Base-by-base conservation (phyloP, 139 green algal species). In the Tetraselmis striata region DNA sequence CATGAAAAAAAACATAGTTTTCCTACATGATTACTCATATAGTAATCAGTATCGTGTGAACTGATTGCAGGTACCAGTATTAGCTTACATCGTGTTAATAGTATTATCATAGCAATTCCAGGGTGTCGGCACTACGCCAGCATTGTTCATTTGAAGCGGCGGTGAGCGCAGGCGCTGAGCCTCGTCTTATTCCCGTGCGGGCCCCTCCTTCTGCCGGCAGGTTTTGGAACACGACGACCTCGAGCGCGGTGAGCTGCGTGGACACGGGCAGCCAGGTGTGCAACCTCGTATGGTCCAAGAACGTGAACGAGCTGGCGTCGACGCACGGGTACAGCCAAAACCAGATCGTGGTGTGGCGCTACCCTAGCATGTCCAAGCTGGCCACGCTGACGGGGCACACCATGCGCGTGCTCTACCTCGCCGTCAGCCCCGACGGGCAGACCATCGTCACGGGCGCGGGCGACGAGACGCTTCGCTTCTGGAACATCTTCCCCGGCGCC, bases 311-410 rank as follows among this genome's bases (percentile, higher is more conserved):
- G 92, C 91, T 99, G 79, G 96, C 98, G 58, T 95, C 87, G 84
- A 98, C 96, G n/a, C 96, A 99, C 85, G 96, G 96, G 24, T 99
- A 99, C 91, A 93, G 85, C 82, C 95, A 99, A 84, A 99, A 99
- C 88, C 23, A 88, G 45, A 91, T 97, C 79, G 90, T 97, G 29
- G 92, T 97, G 2, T 98, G 95, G 95, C 92, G 93, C 81, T 96
- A 97, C 82, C 95, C 95, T 0, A 85, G 79, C 79, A 96, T 98
- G 90, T 88, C 85, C 80, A 96, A 95, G 88, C 87, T 98, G 31
- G 93, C 95, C 27, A 98, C 95, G 59, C 90, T 99, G 28, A 98
- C 93, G 1, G 96, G 95, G 23, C 96, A 98, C 92, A 95, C 95
- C 11, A 86, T 96, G 83, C 86, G 96, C 0, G 96, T 98, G 75